These are phyloP conservation scores for Boletellus deceptivus DNA, from an alignment of 1,284 basidiomycete species.

Conservation along the genomic window DNA sequence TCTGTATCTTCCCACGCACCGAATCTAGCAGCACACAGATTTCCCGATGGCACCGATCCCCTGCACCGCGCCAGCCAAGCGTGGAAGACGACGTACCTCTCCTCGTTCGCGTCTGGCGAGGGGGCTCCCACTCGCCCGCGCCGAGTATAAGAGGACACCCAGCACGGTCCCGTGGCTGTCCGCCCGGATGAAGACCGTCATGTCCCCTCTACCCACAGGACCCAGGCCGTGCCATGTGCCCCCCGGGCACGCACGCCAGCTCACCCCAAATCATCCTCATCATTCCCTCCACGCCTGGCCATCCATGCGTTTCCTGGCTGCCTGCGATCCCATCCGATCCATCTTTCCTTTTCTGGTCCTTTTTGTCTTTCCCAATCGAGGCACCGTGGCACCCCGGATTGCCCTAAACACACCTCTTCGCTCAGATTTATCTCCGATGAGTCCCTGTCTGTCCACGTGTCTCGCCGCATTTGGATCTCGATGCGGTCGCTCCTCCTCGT, in stretches of 20 bases:
- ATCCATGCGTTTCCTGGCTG: constrained; percentile 11
- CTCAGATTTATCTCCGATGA: constrained; percentile 35
- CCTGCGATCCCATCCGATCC: constrained; percentile 24
- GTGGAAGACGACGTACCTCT: constrained; percentile 23
- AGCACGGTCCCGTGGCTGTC: constrained; percentile 20
- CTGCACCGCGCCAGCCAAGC: background rate
- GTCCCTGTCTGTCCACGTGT: constrained; percentile 24
- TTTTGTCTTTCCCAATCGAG: constrained; percentile 23
- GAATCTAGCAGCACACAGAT: constrained; percentile 23
- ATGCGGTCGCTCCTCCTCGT: constrained; percentile 19
- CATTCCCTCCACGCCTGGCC: constrained; percentile 22
- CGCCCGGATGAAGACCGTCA: constrained; percentile 11
- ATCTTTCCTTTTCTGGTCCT: constrained; percentile 12
- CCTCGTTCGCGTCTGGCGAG: constrained; percentile 11
- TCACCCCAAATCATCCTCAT: constrained; percentile 28
- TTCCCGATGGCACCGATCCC: constrained; percentile 32
- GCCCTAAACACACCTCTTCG: constrained; percentile 18
- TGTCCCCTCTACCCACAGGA: constrained; percentile 30
- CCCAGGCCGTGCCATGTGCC: constrained; percentile 18
- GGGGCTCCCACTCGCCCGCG: background rate
- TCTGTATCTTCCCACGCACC: constrained; percentile 29
- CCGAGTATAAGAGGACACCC: constrained; percentile 21
- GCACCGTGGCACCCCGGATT: constrained; percentile 33
- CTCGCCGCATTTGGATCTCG: constrained; percentile 24
- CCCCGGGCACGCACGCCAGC: constrained; percentile 13